Evolutionary conservation across 805 yeast species (phyloP).

Genomic region (Monosporozyma solicola): DNA sequence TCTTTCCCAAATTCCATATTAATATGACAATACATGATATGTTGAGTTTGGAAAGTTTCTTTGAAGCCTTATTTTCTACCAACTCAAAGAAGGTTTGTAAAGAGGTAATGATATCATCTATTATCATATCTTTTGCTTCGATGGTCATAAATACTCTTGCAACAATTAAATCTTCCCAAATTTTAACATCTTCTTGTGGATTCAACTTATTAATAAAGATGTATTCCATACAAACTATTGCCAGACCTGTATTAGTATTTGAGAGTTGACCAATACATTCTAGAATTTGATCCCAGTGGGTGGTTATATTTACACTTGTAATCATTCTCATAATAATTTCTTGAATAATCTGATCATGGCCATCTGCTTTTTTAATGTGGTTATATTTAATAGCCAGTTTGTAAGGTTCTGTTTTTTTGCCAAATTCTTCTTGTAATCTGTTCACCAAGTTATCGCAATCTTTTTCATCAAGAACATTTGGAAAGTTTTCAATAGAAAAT

Average conservation of each 20-base stretch:
- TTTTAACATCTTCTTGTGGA: conserved; percentile 18
- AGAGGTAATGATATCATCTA: conserved; percentile 15
- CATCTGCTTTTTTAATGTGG: conserved; percentile 4
- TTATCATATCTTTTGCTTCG: conserved; percentile 16
- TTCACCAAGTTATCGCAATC: conserved; percentile 14
- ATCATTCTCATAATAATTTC: conserved; percentile 32
- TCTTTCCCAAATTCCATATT: conserved; percentile 35
- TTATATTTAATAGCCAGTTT: conserved; percentile 20
- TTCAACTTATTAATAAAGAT: conserved; percentile 28
- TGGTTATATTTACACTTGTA: conserved; percentile 19
- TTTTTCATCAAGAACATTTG: background rate
- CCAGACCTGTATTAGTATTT: conserved; percentile 15
- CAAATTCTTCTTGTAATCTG: conserved; percentile 21
- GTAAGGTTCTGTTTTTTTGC: conserved; percentile 27
- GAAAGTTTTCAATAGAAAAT: conserved; percentile 18
- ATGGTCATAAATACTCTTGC: conserved; percentile 20
- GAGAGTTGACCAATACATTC: conserved; percentile 26
- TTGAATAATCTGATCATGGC: conserved; percentile 14
- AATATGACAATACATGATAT: conserved; percentile 30
- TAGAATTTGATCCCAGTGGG: conserved; percentile 18
- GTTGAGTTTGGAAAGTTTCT: conserved; percentile 22
- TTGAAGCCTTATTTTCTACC: conserved; percentile 24
- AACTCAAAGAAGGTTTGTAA: conserved; percentile 18
- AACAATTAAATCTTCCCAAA: conserved; percentile 26
- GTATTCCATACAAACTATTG: conserved; percentile 31